Conservation (phyloP, 345 rosid genomes). For the Rhodomyrtus tomentosa region DNA sequence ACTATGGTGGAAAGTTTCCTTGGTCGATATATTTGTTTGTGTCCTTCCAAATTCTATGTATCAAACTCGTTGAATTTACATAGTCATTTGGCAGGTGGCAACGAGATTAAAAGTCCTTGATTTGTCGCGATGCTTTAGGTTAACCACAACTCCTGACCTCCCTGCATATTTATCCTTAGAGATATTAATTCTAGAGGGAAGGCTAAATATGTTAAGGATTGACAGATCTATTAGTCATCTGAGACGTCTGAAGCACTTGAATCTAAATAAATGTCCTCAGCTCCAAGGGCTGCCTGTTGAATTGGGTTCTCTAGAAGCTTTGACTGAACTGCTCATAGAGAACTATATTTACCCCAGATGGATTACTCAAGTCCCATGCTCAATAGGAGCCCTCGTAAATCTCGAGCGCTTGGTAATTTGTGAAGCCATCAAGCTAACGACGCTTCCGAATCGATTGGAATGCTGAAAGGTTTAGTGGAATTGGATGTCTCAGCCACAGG, state of each 20-base stretch:
- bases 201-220: rapidly evolving
- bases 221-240: not conserved
- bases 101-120: not conserved
- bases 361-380: not conserved
- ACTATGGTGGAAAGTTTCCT: not conserved
- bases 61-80: not conserved
- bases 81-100: not conserved
- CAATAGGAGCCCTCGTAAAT: not conserved
- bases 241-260: not conserved
- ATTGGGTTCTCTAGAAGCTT: not conserved
- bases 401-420: not conserved
- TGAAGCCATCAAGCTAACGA: not conserved
- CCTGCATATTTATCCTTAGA: not conserved
- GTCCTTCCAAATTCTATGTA: not conserved
- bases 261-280: rapidly evolving
- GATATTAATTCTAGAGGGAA: not conserved
- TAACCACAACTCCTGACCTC: not conserved
- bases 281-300: not conserved
- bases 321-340: not conserved
- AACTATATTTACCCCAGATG: rapidly evolving
- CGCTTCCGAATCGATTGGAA: not conserved
- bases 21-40: too few species aligned
- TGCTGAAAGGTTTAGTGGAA: too few species aligned
- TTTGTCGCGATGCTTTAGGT: rapidly evolving
- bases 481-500: too few species aligned